Percentiles rank a stretch among this genome's conserved stretches.
These are phyloP conservation scores for Volvox africanus DNA, from an alignment of 139 green algal genomes.

Conservation along the genomic window DNA sequence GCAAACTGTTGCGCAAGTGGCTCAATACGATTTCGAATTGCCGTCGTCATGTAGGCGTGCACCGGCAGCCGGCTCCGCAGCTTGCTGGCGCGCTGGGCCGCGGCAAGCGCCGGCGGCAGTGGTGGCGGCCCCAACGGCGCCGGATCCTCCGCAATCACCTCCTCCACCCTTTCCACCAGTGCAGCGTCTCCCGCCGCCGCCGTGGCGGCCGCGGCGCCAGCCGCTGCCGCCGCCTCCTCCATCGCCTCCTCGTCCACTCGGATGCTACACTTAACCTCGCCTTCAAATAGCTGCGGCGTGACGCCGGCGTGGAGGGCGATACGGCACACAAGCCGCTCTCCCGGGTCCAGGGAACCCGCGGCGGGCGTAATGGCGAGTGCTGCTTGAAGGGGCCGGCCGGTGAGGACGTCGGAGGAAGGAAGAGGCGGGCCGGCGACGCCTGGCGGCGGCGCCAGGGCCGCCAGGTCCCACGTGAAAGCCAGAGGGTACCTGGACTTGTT, in stretches of 20 bases:
- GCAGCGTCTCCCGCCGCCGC: conserved; percentile 24
- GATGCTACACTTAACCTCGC: conserved; percentile 37
- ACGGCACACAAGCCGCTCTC: conserved; percentile 43
- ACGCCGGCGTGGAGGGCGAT: conserved; percentile 46
- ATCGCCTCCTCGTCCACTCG: conserved; percentile 52
- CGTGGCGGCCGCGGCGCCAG: background rate
- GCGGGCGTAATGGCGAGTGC: conserved; percentile 22
- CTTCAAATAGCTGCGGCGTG: conserved; percentile 51
- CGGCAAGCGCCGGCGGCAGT: conserved; percentile 24
- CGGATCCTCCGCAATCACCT: conserved; percentile 46
- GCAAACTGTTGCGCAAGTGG: conserved; percentile 43
- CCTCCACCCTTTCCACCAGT: conserved; percentile 34
- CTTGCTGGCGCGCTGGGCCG: conserved; percentile 24
- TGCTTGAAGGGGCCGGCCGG: conserved; percentile 23
- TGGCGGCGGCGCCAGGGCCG: background rate
- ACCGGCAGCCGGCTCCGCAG: conserved; percentile 51
- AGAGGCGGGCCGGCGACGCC: conserved; percentile 4
- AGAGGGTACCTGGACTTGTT: conserved; percentile 62
- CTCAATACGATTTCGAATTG: conserved; percentile 42
- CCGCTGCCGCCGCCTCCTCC: conserved; percentile 23
- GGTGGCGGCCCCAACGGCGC: background rate
- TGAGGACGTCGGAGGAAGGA: conserved; percentile 3
- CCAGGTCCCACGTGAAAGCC: conserved; percentile 56
- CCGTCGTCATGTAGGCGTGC: conserved; percentile 58
- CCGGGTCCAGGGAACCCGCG: conserved; percentile 43